Conservation (phyloP, 2,329 filamentous ascomycete species). For the Cercospora janseana region DNA sequence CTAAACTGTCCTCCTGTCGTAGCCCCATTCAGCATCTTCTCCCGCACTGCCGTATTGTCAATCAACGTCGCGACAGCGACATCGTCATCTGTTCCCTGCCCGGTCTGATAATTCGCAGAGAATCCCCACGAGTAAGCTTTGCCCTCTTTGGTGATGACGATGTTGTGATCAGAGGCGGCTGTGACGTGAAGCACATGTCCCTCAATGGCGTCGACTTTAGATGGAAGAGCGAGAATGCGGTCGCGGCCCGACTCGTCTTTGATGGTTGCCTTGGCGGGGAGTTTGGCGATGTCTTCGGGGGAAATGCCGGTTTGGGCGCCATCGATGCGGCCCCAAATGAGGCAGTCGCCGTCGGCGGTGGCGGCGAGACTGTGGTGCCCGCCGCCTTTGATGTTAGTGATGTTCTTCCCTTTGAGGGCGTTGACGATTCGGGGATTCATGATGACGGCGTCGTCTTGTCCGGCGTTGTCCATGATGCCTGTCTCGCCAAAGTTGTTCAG, state of each 20-base stretch:
- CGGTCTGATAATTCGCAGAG: slow-evolving; percentile 76
- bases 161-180: slow-evolving; percentile 69
- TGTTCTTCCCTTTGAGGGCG: slow-evolving; percentile 61
- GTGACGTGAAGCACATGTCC: slow-evolving; percentile 42
- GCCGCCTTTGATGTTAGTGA: slow-evolving; percentile 68
- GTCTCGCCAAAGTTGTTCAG: slow-evolving; percentile 85
- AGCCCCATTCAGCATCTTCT: slow-evolving; percentile 71
- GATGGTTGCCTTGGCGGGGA: slow-evolving; percentile 59
- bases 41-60: slow-evolving; percentile 78
- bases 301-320: slow-evolving; percentile 54
- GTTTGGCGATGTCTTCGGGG: slow-evolving; percentile 49
- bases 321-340: slow-evolving; percentile 61
- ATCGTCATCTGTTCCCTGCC: slow-evolving; percentile 74
- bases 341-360: slow-evolving; percentile 51
- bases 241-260: slow-evolving; percentile 60
- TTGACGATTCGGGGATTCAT: slow-evolving; percentile 68
- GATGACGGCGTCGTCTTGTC: slow-evolving; percentile 68
- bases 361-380: slow-evolving; percentile 68
- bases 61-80: slow-evolving; percentile 74
- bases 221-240: slow-evolving; percentile 70
- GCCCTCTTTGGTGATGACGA: slow-evolving; percentile 67
- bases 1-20: slow-evolving; percentile 86
- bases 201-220: slow-evolving; percentile 53
- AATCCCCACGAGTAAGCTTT: slow-evolving; percentile 79
- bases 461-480: slow-evolving; percentile 62